phyloP scores from a whole-genome alignment of 225 moss, liverwort and hornwort species.

The Pseudoscleropodium purum region DNA sequence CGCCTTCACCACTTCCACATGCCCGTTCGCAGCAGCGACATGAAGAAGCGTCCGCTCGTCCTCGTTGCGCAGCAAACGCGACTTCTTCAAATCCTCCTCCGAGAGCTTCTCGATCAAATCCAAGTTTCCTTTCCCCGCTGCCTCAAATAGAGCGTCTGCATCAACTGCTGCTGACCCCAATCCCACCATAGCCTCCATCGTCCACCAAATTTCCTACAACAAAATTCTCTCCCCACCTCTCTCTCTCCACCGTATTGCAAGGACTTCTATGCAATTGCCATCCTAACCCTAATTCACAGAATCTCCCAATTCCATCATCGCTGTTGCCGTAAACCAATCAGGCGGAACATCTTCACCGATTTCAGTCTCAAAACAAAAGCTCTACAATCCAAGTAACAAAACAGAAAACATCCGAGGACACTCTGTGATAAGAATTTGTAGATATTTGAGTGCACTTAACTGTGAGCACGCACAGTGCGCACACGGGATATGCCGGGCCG shows the following conservation, averaged over 20 bases:
- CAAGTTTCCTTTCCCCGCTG: constrained; percentile 49
- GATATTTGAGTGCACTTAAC: neutral
- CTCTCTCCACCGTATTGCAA: neutral
- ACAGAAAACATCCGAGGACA: neutral
- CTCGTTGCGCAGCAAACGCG: constrained; percentile 60
- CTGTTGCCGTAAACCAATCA: neutral
- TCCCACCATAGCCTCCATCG: constrained; percentile 54
- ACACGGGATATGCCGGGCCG: neutral
- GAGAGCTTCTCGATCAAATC: constrained; percentile 34
- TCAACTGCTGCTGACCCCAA: constrained; percentile 5
- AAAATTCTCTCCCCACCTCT: neutral
- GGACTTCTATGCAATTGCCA: neutral
- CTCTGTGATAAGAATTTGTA: neutral
- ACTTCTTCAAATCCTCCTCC: constrained; percentile 42
- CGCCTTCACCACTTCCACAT: constrained; percentile 43
- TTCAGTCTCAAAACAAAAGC: neutral
- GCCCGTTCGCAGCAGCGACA: constrained; percentile 67
- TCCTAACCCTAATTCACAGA: constrained; percentile 1
- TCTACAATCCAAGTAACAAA: neutral
- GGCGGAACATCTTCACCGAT: neutral
- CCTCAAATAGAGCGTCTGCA: constrained; percentile 48
- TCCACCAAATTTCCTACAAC: neutral
- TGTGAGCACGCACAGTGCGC: neutral
- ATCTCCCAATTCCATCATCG: neutral
- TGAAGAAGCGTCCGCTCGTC: constrained; percentile 81